These are phyloP conservation scores for Cercospora canescens DNA, from an alignment of 2,329 filamentous ascomycete species.

Conservation along the genomic window DNA sequence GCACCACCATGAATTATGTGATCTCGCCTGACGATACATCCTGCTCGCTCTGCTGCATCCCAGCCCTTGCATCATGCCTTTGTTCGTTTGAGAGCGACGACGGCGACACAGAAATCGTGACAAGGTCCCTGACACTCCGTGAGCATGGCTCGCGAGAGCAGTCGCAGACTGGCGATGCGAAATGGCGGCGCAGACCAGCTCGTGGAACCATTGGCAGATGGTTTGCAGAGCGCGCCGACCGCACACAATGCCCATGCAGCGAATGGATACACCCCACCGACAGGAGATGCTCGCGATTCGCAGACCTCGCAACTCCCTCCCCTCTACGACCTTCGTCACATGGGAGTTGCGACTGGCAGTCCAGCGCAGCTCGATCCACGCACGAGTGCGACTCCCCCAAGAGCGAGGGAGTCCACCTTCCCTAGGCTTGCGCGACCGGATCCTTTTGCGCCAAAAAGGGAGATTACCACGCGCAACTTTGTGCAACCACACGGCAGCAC, in stretches of 20 bases:
- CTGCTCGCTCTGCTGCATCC: background rate
- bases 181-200: background rate
- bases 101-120: background rate
- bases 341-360: background rate
- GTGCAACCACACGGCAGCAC: background rate
- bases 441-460: conserved; percentile 11
- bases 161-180: background rate
- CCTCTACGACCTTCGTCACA: background rate
- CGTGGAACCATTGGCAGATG: background rate
- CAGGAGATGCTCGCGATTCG: background rate
- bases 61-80: background rate
- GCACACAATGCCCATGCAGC: background rate
- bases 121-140: background rate
- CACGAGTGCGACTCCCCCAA: background rate
- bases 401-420: conserved; percentile 1
- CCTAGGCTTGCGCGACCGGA: conserved; percentile 10
- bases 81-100: background rate
- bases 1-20: background rate
- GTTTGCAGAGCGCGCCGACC: background rate
- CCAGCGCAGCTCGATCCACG: background rate
- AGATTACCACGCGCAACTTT: conserved; percentile 4
- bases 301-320: background rate
- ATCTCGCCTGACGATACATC: background rate
- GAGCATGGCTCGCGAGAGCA: background rate
- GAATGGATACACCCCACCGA: background rate